A percentile compares a stretch with the other conserved stretches of the same genome.
Conservation (phyloP, 129 eudicot species). For the Pulicaria dysenterica region DNA sequence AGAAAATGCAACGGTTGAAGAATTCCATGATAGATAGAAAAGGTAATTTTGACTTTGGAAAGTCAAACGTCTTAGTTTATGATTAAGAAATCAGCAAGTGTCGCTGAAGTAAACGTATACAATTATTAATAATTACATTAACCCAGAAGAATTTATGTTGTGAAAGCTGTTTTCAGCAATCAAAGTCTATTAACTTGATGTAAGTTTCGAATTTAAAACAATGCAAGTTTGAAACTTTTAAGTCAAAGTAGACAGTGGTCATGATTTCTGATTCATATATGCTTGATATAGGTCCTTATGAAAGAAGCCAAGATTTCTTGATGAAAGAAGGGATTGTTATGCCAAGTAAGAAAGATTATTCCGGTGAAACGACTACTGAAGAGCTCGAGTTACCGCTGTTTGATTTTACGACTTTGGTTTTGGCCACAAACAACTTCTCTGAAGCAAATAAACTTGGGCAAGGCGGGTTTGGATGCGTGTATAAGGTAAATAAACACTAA, state of each 20-base stretch:
- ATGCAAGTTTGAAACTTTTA: neutral
- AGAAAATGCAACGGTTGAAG: slow-evolving; percentile 12
- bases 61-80: neutral
- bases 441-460: slow-evolving; percentile 70
- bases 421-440: slow-evolving; percentile 66
- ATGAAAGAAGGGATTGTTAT: slow-evolving; percentile 39
- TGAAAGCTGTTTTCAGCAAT: too few species aligned
- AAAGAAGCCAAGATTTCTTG: slow-evolving; percentile 63
- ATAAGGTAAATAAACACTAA: slow-evolving; percentile 57
- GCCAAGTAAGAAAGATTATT: slow-evolving; percentile 50
- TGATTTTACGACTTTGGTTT: slow-evolving; percentile 49
- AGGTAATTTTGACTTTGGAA: slow-evolving; percentile 9
- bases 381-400: slow-evolving; percentile 72
- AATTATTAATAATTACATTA: neutral
- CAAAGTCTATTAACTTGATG: too few species aligned
- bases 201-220: too few species aligned
- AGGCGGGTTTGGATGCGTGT: slow-evolving; percentile 92
- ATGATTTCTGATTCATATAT: neutral
- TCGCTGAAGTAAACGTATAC: too few species aligned
- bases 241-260: neutral
- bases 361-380: slow-evolving; percentile 46
- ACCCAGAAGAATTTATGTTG: too few species aligned
- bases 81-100: neutral
- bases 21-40: slow-evolving; percentile 33
- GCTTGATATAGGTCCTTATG: slow-evolving; percentile 42